Evolutionary conservation across 1,139 yeast genomes (phyloP).

Genomic region (Kodamaea anthophila): DNA sequence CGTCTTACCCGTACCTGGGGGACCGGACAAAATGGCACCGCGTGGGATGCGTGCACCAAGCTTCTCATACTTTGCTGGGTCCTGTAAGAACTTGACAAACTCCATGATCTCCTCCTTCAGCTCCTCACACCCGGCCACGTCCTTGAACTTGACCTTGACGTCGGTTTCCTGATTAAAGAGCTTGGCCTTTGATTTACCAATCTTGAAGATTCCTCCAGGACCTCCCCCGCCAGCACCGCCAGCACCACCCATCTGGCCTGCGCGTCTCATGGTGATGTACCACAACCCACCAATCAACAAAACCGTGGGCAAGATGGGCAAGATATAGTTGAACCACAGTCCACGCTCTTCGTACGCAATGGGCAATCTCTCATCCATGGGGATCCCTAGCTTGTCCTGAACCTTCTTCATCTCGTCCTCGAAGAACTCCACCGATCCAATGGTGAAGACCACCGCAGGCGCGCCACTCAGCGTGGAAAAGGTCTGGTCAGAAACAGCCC

Average conservation of each 20-base stretch:
- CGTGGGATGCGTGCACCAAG: conserved; percentile 80
- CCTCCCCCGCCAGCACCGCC: conserved; percentile 40
- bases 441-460: conserved; percentile 54
- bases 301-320: conserved; percentile 64
- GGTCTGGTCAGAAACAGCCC: conserved; percentile 43
- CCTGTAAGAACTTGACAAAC: conserved; percentile 70
- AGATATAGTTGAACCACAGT: conserved; percentile 47
- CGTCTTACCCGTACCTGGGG: conserved; percentile 87
- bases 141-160: conserved; percentile 66
- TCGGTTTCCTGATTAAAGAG: conserved; percentile 66
- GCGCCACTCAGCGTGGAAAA: conserved; percentile 29
- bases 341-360: conserved; percentile 58
- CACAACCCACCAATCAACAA: conserved; percentile 66
- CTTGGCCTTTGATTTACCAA: conserved; percentile 66
- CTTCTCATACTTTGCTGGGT: conserved; percentile 67
- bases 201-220: conserved; percentile 55
- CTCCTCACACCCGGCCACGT: conserved; percentile 81
- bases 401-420: conserved; percentile 60
- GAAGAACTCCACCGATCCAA: conserved; percentile 68
- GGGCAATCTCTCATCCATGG: conserved; percentile 58
- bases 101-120: conserved; percentile 84
- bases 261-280: conserved; percentile 59
- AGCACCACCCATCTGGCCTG: conserved; percentile 40
- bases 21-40: conserved; percentile 78
- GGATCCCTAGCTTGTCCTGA: conserved; percentile 57